Base-by-base conservation (phyloP, 345 rosid species). In the Excoecaria agallocha region DNA sequence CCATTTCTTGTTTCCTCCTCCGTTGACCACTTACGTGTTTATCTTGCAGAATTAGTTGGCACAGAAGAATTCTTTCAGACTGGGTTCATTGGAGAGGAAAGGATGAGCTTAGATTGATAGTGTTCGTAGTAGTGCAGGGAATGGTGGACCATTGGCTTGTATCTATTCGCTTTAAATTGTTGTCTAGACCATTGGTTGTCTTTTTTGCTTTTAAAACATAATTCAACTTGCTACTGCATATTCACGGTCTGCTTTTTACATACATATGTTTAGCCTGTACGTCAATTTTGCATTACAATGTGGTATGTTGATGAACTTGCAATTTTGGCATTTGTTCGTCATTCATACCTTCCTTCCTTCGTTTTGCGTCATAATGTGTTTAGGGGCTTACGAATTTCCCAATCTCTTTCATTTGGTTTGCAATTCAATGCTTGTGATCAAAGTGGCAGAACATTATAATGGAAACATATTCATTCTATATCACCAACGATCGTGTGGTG, bases 1-100 rank as follows among this genome's bases (percentile, higher is more conserved):
- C 12, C 50, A 8, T 22, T 39, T 70, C 51, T 39, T 56, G 1
- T 19, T 25, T 72, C 46, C 37, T 68, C 35, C 37, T 68, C 35
- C 5, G 12, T 24, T 69, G 15, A n/a, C 22, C 49, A 25, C 55
- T 37, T 9, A 13, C 22, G 22, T 37, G 16, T 37, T 70, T 58
- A 30, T 71, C 46, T 17, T 74, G 79, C 84, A 82, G 84, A 82
- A 70, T 38, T 78, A 75, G 77, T 43, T 12, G 25, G 61, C 35
- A 25, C 54, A 15, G 60, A 68, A 41, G 61, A 65, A 38, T 54
- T 65, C 57, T 41, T 52, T 61, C 30, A 22, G 67, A 45, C n/a
- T 75, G 72, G 71, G 72, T 71, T 66, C 17, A 6, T 10, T 35
- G 59, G 62, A 20, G 67, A 58, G 66, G 68, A 50, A 51, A 56